Base-by-base conservation (phyloP, 129 eudicot genomes). In the Ambrosia artemisiifolia region DNA sequence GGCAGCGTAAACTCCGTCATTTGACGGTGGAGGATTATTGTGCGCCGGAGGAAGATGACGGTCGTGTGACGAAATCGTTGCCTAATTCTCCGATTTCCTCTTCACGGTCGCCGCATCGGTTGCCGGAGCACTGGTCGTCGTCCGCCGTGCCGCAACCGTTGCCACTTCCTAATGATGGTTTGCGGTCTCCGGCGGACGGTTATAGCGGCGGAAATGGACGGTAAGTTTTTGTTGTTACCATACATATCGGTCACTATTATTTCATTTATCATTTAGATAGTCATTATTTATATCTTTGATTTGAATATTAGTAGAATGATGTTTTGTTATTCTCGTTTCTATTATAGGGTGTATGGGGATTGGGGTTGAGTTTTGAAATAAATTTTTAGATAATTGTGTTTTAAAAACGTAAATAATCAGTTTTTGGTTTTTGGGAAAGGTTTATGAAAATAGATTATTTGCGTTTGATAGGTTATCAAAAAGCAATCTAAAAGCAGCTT, bases 141-240 rank as follows among this genome's bases (percentile, higher is more conserved):
- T 80, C 86, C 7, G 92, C 88, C n/a, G 90, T 89, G 63, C 92
- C 96, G 3, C 88, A 75, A 49, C 92, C 92, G 0, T 78, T 89
- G 82, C 96, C 96, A 54, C 86, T 83, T 49, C 96, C 96, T 14
- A 74, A 3, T 18, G 84, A 83, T 36, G 74, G 79, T 20, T 77
- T 56, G 72, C 83, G 71, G 69, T 72, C 62, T 62, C 63, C 73
- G 50, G 71, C 48, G 1, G 78, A 19, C 33, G 64, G 42, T 4
- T 17, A 24, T 70, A 40, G 53, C 33, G 73, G 72, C 46, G 79
- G 68, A 74, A 73, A 76, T 55, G 63, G 48, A 28, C 70, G 75
- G 78, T 60, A 20, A 66, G 81, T 49, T 80, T 50, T 14, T 54
- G 46, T 28, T 38, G 14, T 36, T 67, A 59, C 32, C 70, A 30